Evolutionary conservation across 306 rosid species (phyloP), one percentile per base, ranked within the genome.

Genomic region (Vigna nakashimae): DNA sequence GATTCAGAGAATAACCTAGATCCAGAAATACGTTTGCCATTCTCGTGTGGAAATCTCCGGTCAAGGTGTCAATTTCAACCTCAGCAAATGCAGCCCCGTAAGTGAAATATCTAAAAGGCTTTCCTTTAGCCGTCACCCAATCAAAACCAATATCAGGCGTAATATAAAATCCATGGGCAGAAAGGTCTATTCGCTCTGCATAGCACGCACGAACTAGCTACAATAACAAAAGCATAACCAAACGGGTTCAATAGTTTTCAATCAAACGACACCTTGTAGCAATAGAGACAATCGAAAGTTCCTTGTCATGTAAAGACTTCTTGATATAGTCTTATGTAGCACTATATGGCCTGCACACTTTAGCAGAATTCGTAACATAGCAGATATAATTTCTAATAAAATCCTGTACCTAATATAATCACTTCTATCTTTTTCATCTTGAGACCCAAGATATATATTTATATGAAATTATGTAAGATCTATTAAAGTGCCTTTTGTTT

Each of bases 81-180:
- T 92, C 98, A 10, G 93, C 84, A 85, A 91, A 95, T 40, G 98
- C 98, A 82, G 98, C 98, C 49, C 98, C 98, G 65, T 91, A 91
- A 20, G 98, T 95, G 88, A 56, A 91, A 85, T 95, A 92, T 77
- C 92, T 87, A 81, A 91, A 95, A 67, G 98, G 92, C 49, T 38
- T 82, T 85, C 98, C 98, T 86, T 89, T 86, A 74, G 84, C 95
- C 78, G 87, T 87, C 4, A 6, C 38, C 98, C 98, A 92, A 81
- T 95, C 97, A 89, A 89, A 95, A 81, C 84, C 95, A 73, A 92
- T 86, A 28, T 95, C 97, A 40, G 98, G 98, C 63, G 88, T 80
- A 63, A 92, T 89, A 86, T 87, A 82, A 84, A 95, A 95, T 40
- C 98, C 98, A 74, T 92, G 98, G n/a, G 98, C 98, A 69, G 93